Percentiles rank a stretch among this genome's conserved stretches.
phyloP scores from a whole-genome alignment of 805 yeast genomes.

The Scheffersomyces spartinae region DNA sequence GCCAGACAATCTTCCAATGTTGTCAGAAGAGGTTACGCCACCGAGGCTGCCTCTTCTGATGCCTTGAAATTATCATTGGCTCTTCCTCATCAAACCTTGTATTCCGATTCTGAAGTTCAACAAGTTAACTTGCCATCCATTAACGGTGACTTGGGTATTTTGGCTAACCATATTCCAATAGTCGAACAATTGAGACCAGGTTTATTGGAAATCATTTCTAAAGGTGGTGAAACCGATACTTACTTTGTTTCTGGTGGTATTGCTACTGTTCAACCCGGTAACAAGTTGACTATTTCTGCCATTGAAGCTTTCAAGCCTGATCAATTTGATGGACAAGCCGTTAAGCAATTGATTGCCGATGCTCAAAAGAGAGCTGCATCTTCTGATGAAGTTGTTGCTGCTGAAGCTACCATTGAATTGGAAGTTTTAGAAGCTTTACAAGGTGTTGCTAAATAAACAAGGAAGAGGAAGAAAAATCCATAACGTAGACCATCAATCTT shows the following conservation, averaged over 20 bases:
- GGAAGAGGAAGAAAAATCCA: no score
- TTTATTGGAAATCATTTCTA: slow-evolving; percentile 81
- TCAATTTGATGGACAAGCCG: slow-evolving; percentile 68
- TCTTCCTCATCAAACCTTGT: slow-evolving; percentile 73
- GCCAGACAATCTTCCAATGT: slow-evolving; percentile 45
- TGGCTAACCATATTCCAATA: slow-evolving; percentile 96
- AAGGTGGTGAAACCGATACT: slow-evolving; percentile 58
- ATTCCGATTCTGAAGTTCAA: slow-evolving; percentile 41
- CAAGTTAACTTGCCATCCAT: slow-evolving; percentile 93
- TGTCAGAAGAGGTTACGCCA: slow-evolving; percentile 82
- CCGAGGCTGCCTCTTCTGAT: slow-evolving; percentile 53
- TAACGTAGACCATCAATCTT: no score
- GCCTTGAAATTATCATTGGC: slow-evolving; percentile 81
- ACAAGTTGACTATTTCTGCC: slow-evolving; percentile 80
- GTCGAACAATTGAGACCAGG: slow-evolving; percentile 96
- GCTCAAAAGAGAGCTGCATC: slow-evolving; percentile 87
- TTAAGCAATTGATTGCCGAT: slow-evolving; percentile 74
- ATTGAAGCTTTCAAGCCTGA: slow-evolving; percentile 92
- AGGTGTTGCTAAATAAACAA: slow-evolving; percentile 66
- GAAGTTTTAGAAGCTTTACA: slow-evolving; percentile 94
- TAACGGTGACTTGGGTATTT: slow-evolving; percentile 92
- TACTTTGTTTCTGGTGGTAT: slow-evolving; percentile 94
- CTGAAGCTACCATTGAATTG: slow-evolving; percentile 90
- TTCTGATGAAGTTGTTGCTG: slow-evolving; percentile 78
- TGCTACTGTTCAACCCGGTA: slow-evolving; percentile 92